These are phyloP conservation scores for Pestalotiopsis sp. DNA, from an alignment of 2,329 filamentous ascomycete genomes.

Conservation along the genomic window DNA sequence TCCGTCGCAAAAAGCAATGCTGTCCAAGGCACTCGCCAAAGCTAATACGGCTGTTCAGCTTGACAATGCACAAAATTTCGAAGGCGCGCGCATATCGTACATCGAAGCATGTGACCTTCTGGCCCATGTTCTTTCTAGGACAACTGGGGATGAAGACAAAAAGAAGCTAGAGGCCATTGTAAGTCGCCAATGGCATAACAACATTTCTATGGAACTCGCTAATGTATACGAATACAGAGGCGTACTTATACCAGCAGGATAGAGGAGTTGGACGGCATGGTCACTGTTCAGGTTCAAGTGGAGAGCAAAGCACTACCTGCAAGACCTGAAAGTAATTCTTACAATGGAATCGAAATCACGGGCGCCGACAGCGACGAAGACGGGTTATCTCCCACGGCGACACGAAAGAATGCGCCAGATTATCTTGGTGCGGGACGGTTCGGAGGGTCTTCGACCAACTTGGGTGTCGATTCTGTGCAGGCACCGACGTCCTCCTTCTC, in stretches of 20 bases:
- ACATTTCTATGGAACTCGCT: neutral
- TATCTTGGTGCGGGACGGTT: neutral
- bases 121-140: constrained; percentile 84
- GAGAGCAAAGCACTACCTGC: constrained; percentile 78
- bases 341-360: constrained; percentile 38
- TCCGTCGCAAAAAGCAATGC: constrained; percentile 88
- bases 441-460: constrained; percentile 27
- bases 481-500: constrained; percentile 58
- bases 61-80: constrained; percentile 94
- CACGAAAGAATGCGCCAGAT: constrained; percentile 50
- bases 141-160: constrained; percentile 82
- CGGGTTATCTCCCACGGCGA: constrained; percentile 47
- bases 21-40: constrained; percentile 93
- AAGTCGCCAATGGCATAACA: constrained; percentile 41
- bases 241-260: constrained; percentile 91
- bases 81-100: constrained; percentile 89
- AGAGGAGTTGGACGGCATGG: constrained; percentile 77
- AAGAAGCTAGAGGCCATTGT: constrained; percentile 93
- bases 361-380: constrained; percentile 43
- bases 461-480: constrained; percentile 27
- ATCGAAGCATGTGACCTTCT: constrained; percentile 86
- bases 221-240: constrained; percentile 55
- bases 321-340: constrained; percentile 65
- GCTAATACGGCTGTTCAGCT: constrained; percentile 94
- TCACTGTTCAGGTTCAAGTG: constrained; percentile 50